Percentiles rank a stretch among this genome's conserved stretches.
Conservation (phyloP, 768 basidiomycete genomes). For the Vararia minispora region DNA sequence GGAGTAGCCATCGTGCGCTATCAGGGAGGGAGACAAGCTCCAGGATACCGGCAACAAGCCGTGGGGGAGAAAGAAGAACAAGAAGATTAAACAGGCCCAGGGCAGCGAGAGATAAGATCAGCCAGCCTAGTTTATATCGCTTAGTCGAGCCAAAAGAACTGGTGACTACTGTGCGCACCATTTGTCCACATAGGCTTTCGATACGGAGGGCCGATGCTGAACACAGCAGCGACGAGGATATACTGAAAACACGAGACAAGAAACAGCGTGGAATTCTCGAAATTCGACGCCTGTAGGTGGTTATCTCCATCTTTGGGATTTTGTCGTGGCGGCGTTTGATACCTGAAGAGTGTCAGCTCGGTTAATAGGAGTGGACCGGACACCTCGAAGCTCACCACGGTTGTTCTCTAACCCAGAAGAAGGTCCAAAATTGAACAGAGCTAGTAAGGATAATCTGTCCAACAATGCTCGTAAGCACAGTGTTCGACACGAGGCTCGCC, state of each 20-base stretch:
- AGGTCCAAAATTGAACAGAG: conserved; percentile 75
- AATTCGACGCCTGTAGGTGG: conserved; percentile 76
- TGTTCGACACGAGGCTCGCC: conserved; percentile 90
- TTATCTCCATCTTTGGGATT: conserved; percentile 38
- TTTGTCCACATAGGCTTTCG: conserved; percentile 94
- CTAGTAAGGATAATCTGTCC: conserved; percentile 88
- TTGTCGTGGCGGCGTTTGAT: conserved; percentile 49
- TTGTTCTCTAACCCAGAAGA: conserved; percentile 79
- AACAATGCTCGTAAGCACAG: conserved; percentile 85
- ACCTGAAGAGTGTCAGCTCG: too few species aligned
- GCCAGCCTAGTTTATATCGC: conserved; percentile 41
- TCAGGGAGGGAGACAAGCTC: conserved; percentile 69
- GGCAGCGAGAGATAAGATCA: conserved; percentile 66
- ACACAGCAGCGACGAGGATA: conserved; percentile 91
- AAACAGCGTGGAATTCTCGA: conserved; percentile 88
- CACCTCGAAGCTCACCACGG: conserved; percentile 58
- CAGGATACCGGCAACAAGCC: conserved; percentile 45
- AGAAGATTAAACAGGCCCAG: conserved; percentile 66
- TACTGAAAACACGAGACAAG: conserved; percentile 97
- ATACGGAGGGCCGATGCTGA: conserved; percentile 97
- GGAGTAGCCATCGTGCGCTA: conserved; percentile 57
- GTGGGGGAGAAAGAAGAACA: conserved; percentile 65
- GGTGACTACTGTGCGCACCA: conserved; percentile 35
- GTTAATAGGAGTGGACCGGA: too few species aligned
- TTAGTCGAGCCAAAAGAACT: conserved; percentile 1